These are phyloP conservation scores for Vaccinium corymbosum DNA, from an alignment of 148 eudicot genomes.

Conservation along the genomic window DNA sequence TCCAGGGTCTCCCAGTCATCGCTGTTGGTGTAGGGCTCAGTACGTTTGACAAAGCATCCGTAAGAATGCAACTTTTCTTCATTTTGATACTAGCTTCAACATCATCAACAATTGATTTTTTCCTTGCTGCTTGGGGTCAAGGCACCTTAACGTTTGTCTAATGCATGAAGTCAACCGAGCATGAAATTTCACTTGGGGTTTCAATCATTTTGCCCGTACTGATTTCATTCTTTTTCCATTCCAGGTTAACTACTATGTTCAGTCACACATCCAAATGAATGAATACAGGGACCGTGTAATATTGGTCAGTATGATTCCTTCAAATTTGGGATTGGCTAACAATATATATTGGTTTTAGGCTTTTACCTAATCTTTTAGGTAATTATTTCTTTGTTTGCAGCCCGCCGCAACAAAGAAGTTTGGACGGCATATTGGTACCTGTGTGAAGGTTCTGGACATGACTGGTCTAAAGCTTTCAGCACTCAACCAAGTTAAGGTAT, in stretches of 20 bases:
- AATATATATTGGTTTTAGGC: background rate
- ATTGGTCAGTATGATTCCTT: constrained; percentile 49
- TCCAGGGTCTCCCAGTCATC: constrained; percentile 87
- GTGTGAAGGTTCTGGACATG: constrained; percentile 95
- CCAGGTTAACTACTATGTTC: constrained; percentile 84
- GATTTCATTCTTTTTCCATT: constrained; percentile 18
- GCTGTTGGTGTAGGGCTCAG: constrained; percentile 91
- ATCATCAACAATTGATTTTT: background rate
- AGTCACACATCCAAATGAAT: constrained; percentile 95
- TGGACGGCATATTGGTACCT: constrained; percentile 70
- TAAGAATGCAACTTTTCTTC: constrained; percentile 35
- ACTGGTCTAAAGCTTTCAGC: constrained; percentile 91
- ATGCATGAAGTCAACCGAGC: constrained; percentile 4
- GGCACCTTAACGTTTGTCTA: background rate
- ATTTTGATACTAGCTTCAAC: background rate
- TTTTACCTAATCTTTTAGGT: constrained; percentile 4
- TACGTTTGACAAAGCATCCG: constrained; percentile 92
- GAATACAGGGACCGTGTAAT: constrained; percentile 93
- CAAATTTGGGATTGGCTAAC: background rate
- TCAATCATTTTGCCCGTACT: background rate
- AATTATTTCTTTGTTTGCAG: constrained; percentile 35
- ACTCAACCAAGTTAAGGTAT: constrained; percentile 87
- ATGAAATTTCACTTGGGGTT: constrained; percentile 1
- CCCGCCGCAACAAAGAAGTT: constrained; percentile 66
- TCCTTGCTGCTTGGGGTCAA: background rate